phyloP scores from a whole-genome alignment of 495 filamentous ascomycete genomes.

The Aspergillus mulundensis region DNA sequence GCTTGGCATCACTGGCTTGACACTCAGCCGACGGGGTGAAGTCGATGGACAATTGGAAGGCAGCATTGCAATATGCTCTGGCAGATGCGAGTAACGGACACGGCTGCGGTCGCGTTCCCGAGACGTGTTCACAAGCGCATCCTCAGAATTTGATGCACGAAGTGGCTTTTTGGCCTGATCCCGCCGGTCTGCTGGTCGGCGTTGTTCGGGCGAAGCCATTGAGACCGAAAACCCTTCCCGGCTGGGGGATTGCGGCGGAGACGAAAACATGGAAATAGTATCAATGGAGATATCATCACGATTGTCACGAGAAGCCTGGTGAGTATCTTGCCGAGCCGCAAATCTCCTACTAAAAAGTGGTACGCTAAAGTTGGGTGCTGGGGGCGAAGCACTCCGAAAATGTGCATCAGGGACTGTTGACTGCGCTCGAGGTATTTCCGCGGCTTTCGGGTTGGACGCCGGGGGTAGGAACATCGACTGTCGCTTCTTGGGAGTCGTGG shows the following conservation, averaged over 20 bases:
- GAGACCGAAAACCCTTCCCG: constrained; percentile 25
- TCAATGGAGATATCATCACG: constrained; percentile 18
- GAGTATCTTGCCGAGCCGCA: constrained; percentile 19
- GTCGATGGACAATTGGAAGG: neutral
- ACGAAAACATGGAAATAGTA: constrained; percentile 27
- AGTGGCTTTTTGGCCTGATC: constrained; percentile 18
- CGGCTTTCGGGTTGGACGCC: constrained; percentile 9
- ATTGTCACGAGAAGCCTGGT: constrained; percentile 19
- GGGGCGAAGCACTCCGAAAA: constrained; percentile 34
- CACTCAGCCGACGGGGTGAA: neutral
- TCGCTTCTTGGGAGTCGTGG: constrained; percentile 24
- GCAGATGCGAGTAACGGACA: constrained; percentile 24
- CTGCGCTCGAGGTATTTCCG: constrained; percentile 22
- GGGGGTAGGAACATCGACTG: constrained; percentile 24
- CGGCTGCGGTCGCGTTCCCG: constrained; percentile 8
- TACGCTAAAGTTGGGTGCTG: constrained; percentile 50
- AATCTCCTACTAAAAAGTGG: constrained; percentile 48
- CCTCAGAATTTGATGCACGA: constrained; percentile 34
- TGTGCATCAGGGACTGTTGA: constrained; percentile 28
- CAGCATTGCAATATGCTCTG: constrained; percentile 10
- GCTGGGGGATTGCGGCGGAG: constrained; percentile 39
- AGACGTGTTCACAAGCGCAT: constrained; percentile 23
- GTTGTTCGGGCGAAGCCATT: constrained; percentile 20
- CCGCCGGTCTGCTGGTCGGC: neutral
- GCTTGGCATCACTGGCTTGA: neutral